Evolutionary conservation across 2,329 filamentous ascomycete species (phyloP).

Genomic region (Neoascochyta sp.): DNA sequence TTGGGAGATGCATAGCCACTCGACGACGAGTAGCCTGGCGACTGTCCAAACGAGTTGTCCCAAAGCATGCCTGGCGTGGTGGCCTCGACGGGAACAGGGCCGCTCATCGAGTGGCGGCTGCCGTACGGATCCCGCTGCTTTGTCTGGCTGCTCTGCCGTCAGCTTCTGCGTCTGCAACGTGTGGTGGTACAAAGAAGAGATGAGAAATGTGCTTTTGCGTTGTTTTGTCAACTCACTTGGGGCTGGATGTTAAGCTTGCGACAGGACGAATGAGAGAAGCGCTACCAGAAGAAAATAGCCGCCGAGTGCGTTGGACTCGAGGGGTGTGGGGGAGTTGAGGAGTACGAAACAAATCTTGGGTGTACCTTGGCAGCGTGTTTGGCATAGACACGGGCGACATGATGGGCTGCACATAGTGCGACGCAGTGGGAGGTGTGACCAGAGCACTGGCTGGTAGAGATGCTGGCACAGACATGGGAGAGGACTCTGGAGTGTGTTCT

Average conservation of each 20-base stretch:
- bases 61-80: constrained; percentile 18
- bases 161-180: constrained; percentile 1
- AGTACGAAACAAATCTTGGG: constrained; percentile 36
- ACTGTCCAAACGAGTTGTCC: constrained; percentile 27
- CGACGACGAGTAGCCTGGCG: constrained; percentile 32
- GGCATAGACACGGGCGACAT: constrained; percentile 25
- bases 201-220: constrained; percentile 10
- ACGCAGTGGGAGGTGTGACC: constrained; percentile 9
- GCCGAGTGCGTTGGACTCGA: no score
- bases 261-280: constrained; percentile 30
- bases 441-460: constrained; percentile 14
- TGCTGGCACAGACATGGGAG: constrained; percentile 13
- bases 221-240: constrained; percentile 38
- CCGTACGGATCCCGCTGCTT: constrained; percentile 16
- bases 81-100: constrained; percentile 18
- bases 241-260: constrained; percentile 22
- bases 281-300: constrained; percentile 26
- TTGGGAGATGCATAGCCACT: constrained; percentile 35
- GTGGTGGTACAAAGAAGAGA: constrained; percentile 1
- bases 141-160: constrained; percentile 9
- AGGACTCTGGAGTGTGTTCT: constrained; percentile 19
- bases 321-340: constrained; percentile 36
- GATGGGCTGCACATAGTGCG: constrained; percentile 16
- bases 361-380: constrained; percentile 36
- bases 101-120: constrained; percentile 11